Percentiles rank a stretch among this genome's conserved stretches.
phyloP scores from a whole-genome alignment of 352 stramenopile species.

The Globisporangium perplexum region DNA sequence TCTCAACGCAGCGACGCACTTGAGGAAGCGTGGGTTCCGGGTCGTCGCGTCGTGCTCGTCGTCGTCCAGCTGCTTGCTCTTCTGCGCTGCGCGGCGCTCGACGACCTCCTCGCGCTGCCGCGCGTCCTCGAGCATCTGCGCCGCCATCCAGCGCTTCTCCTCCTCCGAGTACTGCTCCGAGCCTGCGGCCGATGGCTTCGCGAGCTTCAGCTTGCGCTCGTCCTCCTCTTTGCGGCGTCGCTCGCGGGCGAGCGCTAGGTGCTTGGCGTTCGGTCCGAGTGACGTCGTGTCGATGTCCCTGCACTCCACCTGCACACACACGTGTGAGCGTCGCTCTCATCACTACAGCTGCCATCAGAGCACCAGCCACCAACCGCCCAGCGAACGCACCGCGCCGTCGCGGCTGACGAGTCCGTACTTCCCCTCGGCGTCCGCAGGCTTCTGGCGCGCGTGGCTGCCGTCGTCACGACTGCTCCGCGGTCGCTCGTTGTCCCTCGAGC shows the following conservation, averaged over 20 bases:
- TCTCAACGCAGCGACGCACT: slow-evolving; percentile 37
- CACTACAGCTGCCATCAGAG: too few relatives aligned
- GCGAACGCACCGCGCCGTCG: slow-evolving; percentile 35
- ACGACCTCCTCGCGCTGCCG: slow-evolving; percentile 63
- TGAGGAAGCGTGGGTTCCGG: slow-evolving; percentile 71
- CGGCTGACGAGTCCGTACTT: slow-evolving; percentile 68
- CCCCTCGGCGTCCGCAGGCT: slow-evolving; percentile 21
- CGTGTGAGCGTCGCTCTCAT: background rate
- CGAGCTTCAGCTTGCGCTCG: slow-evolving; percentile 56
- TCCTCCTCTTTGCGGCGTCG: slow-evolving; percentile 63
- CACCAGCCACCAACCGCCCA: too few relatives aligned
- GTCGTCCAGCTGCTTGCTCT: slow-evolving; percentile 50
- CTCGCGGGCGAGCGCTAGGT: slow-evolving; percentile 64
- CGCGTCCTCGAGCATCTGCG: slow-evolving; percentile 74
- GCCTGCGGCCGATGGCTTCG: slow-evolving; percentile 24
- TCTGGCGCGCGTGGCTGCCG: slow-evolving; percentile 10
- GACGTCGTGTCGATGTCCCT: slow-evolving; percentile 73
- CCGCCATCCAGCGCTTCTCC: slow-evolving; percentile 53
- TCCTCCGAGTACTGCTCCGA: slow-evolving; percentile 34
- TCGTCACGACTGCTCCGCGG: background rate
- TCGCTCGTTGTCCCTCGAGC: background rate
- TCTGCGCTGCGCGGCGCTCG: slow-evolving; percentile 35
- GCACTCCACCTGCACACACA: slow-evolving; percentile 34
- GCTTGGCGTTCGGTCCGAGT: slow-evolving; percentile 74
- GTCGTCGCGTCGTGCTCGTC: slow-evolving; percentile 41